Percentiles rank a stretch among this genome's conserved stretches.
phyloP scores from a whole-genome alignment of 768 basidiomycete genomes.

The Pisolithus microcarpus region DNA sequence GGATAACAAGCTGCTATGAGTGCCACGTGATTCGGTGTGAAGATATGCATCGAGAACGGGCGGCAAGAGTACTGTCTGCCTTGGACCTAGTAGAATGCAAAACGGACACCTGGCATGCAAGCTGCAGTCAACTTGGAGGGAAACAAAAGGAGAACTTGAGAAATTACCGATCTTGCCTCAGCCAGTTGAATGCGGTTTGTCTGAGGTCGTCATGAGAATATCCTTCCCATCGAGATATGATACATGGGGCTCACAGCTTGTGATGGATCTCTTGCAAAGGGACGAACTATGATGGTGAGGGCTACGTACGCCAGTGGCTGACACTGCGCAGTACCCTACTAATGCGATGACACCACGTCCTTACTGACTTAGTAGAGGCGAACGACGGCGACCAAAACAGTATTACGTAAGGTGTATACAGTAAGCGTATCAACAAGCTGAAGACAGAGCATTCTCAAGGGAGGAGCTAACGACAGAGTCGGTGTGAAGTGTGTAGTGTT shows the following conservation, averaged over 20 bases:
- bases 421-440: not conserved
- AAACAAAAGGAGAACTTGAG: no score
- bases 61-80: not conserved
- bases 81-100: not conserved
- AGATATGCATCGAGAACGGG: constrained; percentile 50
- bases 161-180: no score
- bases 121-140: no score
- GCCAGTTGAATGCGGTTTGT: not conserved
- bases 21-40: constrained; percentile 78
- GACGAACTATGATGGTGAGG: no score
- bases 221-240: not conserved
- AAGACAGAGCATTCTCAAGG: constrained; percentile 9
- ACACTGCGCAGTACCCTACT: no score
- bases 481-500: not conserved
- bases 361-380: no score
- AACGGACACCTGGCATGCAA: not conserved
- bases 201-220: not conserved
- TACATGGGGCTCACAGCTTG: no score
- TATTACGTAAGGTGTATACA: no score
- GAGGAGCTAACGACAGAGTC: constrained; percentile 4
- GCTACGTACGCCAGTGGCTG: no score
- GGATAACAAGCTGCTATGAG: constrained; percentile 86
- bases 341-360: no score
- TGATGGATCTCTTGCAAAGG: no score
- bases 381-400: no score